Evolutionary conservation across 2,329 filamentous ascomycete genomes (phyloP), one percentile per base, ranked within the genome.

Genomic region (Lecanosticta acicola): DNA sequence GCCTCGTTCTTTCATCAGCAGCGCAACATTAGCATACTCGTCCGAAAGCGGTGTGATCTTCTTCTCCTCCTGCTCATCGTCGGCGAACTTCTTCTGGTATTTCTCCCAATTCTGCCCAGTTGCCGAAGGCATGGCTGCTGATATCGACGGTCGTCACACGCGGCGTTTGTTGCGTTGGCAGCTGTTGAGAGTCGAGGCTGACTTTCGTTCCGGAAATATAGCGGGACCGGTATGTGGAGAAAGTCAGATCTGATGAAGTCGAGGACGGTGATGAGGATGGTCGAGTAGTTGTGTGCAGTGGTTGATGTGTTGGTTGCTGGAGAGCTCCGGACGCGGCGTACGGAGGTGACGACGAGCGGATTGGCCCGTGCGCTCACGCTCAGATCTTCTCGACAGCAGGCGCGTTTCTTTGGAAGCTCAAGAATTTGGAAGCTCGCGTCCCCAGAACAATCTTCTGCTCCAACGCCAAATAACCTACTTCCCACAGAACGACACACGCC

Each of bases 21-120:
- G 38, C 32, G 4, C 18, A 20, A 24, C 10, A 10, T 29, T n/a
- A 32, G 74, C 85, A 57, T 79, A 96, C 91, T 97, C 93, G 75
- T 97, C 93, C 59, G 90, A 85, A 53, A 98, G 76, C 57, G 93
- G 93, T 50, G 89, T 91, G 67, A 98, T 98, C 81, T 98, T 98
- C 84, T 98, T 98, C 79, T 98, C 93, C 68, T 94, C 89, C 70
- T 90, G 77, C 69, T 97, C 93, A 63, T 98, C 93, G 66, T 98
- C 93, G 66, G 85, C 91, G 66, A 87, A 98, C 66, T 84, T 90
- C 79, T 97, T 96, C 75, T 87, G 81, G 78, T 95, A 97, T 77
- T 97, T 97, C 79, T 98, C 93, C 93, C 93, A 52, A 79, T 81
- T 87, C 71, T 79, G 74, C 68, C 93, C 93, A 63, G 85, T 94